phyloP scores from a whole-genome alignment of 345 rosid species.

The Isatis tinctoria region DNA sequence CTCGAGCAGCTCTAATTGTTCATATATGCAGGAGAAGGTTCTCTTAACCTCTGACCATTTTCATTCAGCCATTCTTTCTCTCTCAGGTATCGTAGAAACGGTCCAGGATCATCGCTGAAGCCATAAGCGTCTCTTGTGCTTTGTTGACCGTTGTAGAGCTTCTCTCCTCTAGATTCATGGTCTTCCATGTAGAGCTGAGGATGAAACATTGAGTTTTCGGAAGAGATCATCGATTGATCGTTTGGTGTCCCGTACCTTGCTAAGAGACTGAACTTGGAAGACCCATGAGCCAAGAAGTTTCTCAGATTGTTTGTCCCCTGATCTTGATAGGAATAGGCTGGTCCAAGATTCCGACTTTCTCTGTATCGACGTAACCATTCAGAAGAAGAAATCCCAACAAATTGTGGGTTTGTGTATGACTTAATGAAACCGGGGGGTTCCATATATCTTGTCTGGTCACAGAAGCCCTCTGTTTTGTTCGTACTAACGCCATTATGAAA shows the following conservation, averaged over 20 bases:
- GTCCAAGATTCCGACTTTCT: slow-evolving; percentile 55
- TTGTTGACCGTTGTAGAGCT: slow-evolving; percentile 42
- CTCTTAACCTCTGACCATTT: slow-evolving; percentile 53
- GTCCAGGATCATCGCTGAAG: slow-evolving; percentile 57
- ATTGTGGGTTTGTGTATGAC: slow-evolving; percentile 39
- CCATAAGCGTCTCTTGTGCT: slow-evolving; percentile 41
- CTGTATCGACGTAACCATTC: slow-evolving; percentile 97
- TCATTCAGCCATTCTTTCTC: slow-evolving; percentile 69
- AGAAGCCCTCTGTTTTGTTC: slow-evolving; percentile 33
- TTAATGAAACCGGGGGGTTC: slow-evolving; percentile 17
- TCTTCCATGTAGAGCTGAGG: slow-evolving; percentile 27
- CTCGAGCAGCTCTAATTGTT: slow-evolving; percentile 38
- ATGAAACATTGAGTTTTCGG: slow-evolving; percentile 23
- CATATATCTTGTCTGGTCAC: slow-evolving; percentile 19
- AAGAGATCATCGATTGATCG: slow-evolving; percentile 35
- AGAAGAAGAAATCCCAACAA: slow-evolving; percentile 62
- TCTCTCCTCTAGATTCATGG: slow-evolving; percentile 46
- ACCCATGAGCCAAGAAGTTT: slow-evolving; percentile 31
- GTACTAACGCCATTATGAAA: slow-evolving; percentile 33
- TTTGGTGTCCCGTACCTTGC: slow-evolving; percentile 53
- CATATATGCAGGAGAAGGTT: slow-evolving; percentile 45
- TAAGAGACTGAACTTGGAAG: slow-evolving; percentile 41
- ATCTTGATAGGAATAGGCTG: slow-evolving; percentile 33
- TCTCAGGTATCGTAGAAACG: slow-evolving; percentile 67
- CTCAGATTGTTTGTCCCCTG: slow-evolving; percentile 35